These are phyloP conservation scores for Suillus clintonianus DNA, from an alignment of 768 basidiomycete genomes.

Conservation along the genomic window DNA sequence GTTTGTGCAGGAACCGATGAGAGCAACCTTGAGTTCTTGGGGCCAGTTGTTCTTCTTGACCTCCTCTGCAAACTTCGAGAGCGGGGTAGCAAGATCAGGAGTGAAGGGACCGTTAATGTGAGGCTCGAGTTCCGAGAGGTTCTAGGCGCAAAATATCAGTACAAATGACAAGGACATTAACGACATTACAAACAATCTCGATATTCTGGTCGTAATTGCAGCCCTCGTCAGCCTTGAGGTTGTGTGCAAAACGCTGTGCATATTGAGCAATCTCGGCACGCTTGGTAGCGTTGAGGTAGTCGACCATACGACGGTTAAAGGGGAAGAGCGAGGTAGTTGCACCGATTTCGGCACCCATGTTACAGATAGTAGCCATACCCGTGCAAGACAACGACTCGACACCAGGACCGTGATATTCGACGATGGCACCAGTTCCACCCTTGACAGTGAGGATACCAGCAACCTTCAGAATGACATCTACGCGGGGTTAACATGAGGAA, in stretches of 20 bases:
- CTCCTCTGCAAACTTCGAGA: constrained; percentile 91
- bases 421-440: constrained; percentile 98
- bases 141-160: constrained; percentile 43
- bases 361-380: constrained; percentile 99
- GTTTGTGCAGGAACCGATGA: constrained; percentile 99
- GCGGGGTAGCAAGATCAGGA: constrained; percentile 98
- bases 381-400: constrained; percentile 96
- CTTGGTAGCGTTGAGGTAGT: constrained; percentile 95
- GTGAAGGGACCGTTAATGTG: constrained; percentile 99
- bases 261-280: constrained; percentile 86
- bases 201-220: constrained; percentile 94
- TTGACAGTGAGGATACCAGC: constrained; percentile 99
- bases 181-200: constrained; percentile 68
- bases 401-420: constrained; percentile 95
- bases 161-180: not conserved
- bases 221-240: constrained; percentile 83
- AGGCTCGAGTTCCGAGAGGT: constrained; percentile 96
- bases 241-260: constrained; percentile 86
- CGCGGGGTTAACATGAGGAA: constrained; percentile 2
- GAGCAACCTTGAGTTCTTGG: constrained; percentile 91
- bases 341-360: constrained; percentile 99
- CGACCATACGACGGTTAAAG: constrained; percentile 92
- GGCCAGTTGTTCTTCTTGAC: constrained; percentile 98
- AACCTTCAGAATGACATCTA: constrained; percentile 98
- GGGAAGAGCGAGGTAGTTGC: constrained; percentile 99